Base-by-base conservation (phyloP, 2,329 filamentous ascomycete genomes). In the Truncatella angustata region DNA sequence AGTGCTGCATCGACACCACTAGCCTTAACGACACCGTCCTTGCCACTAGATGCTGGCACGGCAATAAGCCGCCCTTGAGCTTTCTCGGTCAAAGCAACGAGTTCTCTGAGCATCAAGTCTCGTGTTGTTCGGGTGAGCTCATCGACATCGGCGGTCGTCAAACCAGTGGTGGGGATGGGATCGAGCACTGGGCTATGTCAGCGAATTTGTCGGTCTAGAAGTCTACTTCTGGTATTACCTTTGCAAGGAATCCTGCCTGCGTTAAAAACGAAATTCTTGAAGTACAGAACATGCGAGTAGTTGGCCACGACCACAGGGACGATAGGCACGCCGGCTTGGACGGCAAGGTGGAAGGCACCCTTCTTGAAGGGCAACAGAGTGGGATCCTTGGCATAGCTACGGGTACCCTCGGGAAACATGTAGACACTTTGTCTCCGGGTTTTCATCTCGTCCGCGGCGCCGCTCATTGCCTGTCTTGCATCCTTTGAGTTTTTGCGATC, bases 281-380 rank as follows among this genome's bases (percentile, higher is more conserved):
- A 70, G 62, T 83, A 84, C 57, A 92, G 72, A 30, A 92, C 66
- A 66, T 91, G 82, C 61, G 86, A 86, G 70, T 93, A 93, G 72
- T 91, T 92, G 66, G 88, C 88, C 26, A 84, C 82, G 43, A 91
- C 87, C 32, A 95, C 81, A 0, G 94, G 94, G 3, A 99, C 87
- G 62, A 99, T 90, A 23, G 92, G 92, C 5, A 97, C 94, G 59
- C 91, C 88, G 2, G 93, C 93, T 77, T 97, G 90, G 18, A 99
- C 84, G 42, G 94, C 94, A 30, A 99, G 80, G 70, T 99, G 93
- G 73, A 99, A 99, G 43, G 93, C 94, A 54, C 94, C 94, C 78
- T 99, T 99, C 76, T 99, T 99, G 80, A 97, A 99, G n/a, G 91
- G 90, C 50, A 97, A 77, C 63, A 99, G 74, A 54, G 80, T 82